Evolutionary conservation across 768 basidiomycete genomes (phyloP).

Genomic region (Pleurotus salmoneostramineus): DNA sequence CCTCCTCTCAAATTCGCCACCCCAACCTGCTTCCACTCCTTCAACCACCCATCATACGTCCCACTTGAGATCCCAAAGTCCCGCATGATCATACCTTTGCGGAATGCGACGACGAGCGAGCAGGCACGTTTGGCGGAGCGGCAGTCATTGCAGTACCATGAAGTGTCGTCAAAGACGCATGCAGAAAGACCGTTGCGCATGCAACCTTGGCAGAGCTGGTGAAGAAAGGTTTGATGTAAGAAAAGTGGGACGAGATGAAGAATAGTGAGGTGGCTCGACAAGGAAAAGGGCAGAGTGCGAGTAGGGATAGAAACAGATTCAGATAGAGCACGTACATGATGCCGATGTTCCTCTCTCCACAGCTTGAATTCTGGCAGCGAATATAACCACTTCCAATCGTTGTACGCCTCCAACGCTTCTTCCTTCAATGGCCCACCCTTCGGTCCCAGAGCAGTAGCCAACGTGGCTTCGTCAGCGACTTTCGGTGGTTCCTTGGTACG

Average conservation of each 20-base stretch:
- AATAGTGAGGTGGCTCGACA: not conserved
- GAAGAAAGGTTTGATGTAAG: not conserved
- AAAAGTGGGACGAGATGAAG: not conserved
- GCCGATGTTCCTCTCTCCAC: not conserved
- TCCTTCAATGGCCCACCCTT: not conserved
- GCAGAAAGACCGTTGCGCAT: not conserved
- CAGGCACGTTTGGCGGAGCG: not conserved
- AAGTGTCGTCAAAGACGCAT: not conserved
- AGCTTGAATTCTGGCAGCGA: not conserved
- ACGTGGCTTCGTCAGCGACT: not conserved
- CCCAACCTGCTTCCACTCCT: not conserved
- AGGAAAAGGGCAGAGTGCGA: not conserved
- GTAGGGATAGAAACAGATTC: not conserved
- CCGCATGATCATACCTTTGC: not conserved
- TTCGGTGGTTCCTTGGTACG: not conserved
- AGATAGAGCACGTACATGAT: not conserved
- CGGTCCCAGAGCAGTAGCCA: not conserved
- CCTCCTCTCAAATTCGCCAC: not conserved
- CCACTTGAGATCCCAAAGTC: not conserved
- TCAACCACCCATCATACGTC: not conserved
- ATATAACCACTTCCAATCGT: not conserved
- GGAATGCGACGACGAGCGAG: not conserved
- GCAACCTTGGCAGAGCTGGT: not conserved
- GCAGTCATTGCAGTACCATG: not conserved
- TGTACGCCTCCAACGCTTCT: not conserved